phyloP scores from a whole-genome alignment of 73 alveolate species.

The Paramecium bursaria region DNA sequence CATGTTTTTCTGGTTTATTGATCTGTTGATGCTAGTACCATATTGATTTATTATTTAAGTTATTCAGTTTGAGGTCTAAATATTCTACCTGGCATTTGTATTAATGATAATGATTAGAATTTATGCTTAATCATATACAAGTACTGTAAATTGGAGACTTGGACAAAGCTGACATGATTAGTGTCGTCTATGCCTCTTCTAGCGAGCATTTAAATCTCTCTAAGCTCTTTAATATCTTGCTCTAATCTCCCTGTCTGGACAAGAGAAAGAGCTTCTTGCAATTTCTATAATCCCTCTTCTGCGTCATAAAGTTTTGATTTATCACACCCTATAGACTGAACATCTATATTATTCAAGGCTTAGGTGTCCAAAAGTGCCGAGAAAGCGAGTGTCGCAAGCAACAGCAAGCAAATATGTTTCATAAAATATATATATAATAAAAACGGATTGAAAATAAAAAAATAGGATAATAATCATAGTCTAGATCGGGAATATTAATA shows the following conservation, averaged over 20 bases:
- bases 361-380: slow-evolving; percentile 28
- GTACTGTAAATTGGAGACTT: slow-evolving; percentile 48
- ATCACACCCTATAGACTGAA: slow-evolving; percentile 36
- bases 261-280: slow-evolving; percentile 11
- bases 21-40: slow-evolving; percentile 51
- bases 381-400: slow-evolving; percentile 16
- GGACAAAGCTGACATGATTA: slow-evolving; percentile 22
- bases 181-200: slow-evolving; percentile 42
- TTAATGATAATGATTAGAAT: slow-evolving; percentile 36
- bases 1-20: slow-evolving; percentile 46
- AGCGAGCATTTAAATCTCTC: slow-evolving; percentile 40
- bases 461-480: too few relatives aligned
- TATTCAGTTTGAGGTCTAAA: slow-evolving; percentile 33
- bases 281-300: slow-evolving; percentile 51
- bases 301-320: slow-evolving; percentile 57
- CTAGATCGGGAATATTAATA: too few relatives aligned
- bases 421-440: too few relatives aligned
- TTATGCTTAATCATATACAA: slow-evolving; percentile 54
- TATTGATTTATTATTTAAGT: slow-evolving; percentile 35
- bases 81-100: slow-evolving; percentile 5
- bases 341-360: slow-evolving; percentile 38
- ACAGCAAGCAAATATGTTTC: background rate
- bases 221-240: slow-evolving; percentile 27
- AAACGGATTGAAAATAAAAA: too few relatives aligned
- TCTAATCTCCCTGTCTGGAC: slow-evolving; percentile 48